A percentile compares a stretch with the other conserved stretches of the same genome.
Evolutionary conservation across 75 land plant genomes (phyloP).

Genomic region (Isoetes taiwanensis): DNA sequence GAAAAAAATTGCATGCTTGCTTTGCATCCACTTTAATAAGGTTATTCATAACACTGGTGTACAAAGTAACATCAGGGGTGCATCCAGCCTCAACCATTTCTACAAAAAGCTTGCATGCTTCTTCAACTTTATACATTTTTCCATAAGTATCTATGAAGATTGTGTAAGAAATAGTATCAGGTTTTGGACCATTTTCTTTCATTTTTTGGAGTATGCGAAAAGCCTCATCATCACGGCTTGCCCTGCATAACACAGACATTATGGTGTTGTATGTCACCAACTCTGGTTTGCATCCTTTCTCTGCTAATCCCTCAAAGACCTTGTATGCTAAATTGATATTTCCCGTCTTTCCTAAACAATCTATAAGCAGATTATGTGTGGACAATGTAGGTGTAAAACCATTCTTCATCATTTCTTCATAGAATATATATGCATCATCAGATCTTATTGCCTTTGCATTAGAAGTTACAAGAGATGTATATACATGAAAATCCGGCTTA

Average conservation of each 20-base stretch:
- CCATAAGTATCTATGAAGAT: background rate
- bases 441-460: background rate
- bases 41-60: background rate
- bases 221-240: background rate
- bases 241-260: background rate
- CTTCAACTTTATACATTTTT: background rate
- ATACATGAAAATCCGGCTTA: background rate
- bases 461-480: background rate
- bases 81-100: constrained; percentile 2
- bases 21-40: constrained; percentile 1
- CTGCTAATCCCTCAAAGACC: background rate
- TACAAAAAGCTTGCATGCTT: background rate
- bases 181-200: background rate
- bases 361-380: background rate
- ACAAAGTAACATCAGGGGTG: background rate
- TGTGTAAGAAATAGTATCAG: background rate
- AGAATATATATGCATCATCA: background rate
- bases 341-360: constrained; percentile 5
- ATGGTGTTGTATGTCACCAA: background rate
- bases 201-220: background rate
- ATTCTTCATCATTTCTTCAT: background rate
- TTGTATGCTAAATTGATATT: background rate
- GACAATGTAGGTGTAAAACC: background rate
- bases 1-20: too few relatives aligned
- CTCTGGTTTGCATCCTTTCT: background rate